A percentile compares a stretch with the other conserved stretches of the same genome.
Conservation (phyloP, 2,329 filamentous ascomycete genomes). For the Emmonsiellopsis sp. region DNA sequence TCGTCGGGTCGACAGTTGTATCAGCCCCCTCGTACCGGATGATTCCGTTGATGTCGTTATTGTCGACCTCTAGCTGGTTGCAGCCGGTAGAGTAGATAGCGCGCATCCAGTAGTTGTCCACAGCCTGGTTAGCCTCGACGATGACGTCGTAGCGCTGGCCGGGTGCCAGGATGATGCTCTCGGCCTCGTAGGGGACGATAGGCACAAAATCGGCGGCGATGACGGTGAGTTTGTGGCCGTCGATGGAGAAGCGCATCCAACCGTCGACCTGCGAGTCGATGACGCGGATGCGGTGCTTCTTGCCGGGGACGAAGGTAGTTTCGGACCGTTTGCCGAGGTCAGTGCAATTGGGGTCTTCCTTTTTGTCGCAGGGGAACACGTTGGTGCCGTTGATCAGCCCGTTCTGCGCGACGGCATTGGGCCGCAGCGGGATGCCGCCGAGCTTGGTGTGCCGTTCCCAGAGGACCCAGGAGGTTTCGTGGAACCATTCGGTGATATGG, state of each 20-base stretch:
- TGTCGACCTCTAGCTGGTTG: constrained; percentile 11
- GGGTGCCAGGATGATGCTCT: constrained; percentile 26
- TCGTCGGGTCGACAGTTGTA: constrained; percentile 12
- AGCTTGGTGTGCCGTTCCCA: neutral
- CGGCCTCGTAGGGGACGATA: constrained; percentile 45
- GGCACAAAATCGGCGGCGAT: constrained; percentile 52
- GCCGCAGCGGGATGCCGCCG: neutral
- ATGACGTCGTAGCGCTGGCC: constrained; percentile 34
- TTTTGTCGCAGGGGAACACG: neutral
- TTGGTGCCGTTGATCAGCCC: constrained; percentile 16
- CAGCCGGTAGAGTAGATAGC: constrained; percentile 37
- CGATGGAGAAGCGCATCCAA: constrained; percentile 43
- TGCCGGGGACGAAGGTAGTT: constrained; percentile 16
- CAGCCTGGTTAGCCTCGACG: constrained; percentile 18
- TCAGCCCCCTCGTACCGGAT: constrained; percentile 29
- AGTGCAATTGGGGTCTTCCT: neutral
- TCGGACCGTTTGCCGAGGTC: neutral
- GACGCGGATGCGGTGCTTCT: constrained; percentile 25
- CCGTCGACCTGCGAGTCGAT: constrained; percentile 40
- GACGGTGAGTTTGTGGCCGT: constrained; percentile 49
- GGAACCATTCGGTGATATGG: constrained; percentile 22
- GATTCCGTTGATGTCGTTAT: constrained; percentile 42
- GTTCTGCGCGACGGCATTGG: constrained; percentile 7
- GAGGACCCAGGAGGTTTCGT: constrained; percentile 3
- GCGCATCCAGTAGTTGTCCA: constrained; percentile 32